Evolutionary conservation across 2,329 filamentous ascomycete genomes (phyloP).

Genomic region (Stemphylium beticola): DNA sequence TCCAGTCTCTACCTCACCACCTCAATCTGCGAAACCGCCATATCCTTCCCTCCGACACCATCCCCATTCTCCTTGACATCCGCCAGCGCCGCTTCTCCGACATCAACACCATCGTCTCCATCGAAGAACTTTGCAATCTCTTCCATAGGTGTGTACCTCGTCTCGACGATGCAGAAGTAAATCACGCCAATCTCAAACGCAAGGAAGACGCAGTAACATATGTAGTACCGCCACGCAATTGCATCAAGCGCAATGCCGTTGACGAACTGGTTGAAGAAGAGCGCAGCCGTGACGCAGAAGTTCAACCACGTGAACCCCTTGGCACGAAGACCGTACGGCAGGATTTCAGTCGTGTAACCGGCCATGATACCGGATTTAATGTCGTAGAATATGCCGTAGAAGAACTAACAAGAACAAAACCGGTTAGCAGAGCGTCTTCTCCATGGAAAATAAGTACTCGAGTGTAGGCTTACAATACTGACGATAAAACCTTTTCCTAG

Average conservation of each 20-base stretch:
- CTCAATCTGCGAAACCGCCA: slow-evolving; percentile 4
- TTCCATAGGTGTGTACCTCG: slow-evolving; percentile 22
- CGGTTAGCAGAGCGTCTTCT: not conserved
- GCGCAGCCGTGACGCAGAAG: slow-evolving; percentile 15
- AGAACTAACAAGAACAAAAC: not conserved
- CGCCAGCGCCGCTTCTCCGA: slow-evolving; percentile 17
- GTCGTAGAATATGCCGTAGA: slow-evolving; percentile 19
- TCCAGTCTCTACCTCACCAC: not conserved
- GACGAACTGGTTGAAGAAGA: slow-evolving; percentile 23
- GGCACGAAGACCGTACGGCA: slow-evolving; percentile 37
- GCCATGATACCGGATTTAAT: slow-evolving; percentile 19
- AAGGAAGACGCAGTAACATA: slow-evolving; percentile 27
- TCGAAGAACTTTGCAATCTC: slow-evolving; percentile 25
- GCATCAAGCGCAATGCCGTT: slow-evolving; percentile 26
- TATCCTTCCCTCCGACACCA: not conserved
- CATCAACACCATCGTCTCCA: slow-evolving; percentile 20
- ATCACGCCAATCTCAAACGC: slow-evolving; percentile 17
- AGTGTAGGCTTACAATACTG: slow-evolving; percentile 6
- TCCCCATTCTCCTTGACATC: slow-evolving; percentile 20
- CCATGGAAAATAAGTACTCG: accelerated
- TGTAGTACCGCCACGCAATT: slow-evolving; percentile 27
- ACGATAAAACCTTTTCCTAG: slow-evolving; percentile 12
- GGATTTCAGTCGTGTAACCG: slow-evolving; percentile 43
- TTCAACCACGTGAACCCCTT: slow-evolving; percentile 15
- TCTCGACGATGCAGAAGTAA: slow-evolving; percentile 27